Evolutionary conservation across 805 yeast genomes (phyloP), one percentile per base, ranked within the genome.

Genomic region (Diddensiella transvaalensis): DNA sequence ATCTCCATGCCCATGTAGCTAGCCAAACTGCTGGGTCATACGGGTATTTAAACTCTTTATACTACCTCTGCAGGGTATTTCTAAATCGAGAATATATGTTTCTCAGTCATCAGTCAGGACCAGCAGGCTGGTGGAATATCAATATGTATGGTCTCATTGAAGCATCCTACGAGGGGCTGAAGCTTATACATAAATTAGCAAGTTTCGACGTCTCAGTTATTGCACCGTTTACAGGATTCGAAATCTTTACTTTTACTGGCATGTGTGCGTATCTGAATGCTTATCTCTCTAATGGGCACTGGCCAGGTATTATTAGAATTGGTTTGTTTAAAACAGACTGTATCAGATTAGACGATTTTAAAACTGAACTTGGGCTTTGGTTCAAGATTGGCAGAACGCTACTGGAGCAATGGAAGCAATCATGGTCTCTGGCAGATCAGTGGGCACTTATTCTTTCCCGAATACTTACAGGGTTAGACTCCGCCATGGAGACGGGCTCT

Each of bases 201-300:
- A 21, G 23, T 6, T 35, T 38, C 8, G 29, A 30, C 4, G 52
- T 37, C 15, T 15, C 15, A 6, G 51, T 48, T 2, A 46, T 48
- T 18, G 51, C 51, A 10, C 51, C 51, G 11, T 48, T 48, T 15
- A 48, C 51, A 11, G 51, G 51, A 36, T 48, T 48, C 18, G 51
- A 48, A 22, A 26, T 48, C 6, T 48, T 48, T 21, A 48, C 50
- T 37, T 43, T 46, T n/a, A 49, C 51, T 2, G 45, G 50, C 18
- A 46, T 48, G 51, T 36, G 50, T 39, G 24, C 52, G 3, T 48
- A 48, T 22, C 23, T 48, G n/a, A 17, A 47, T 24, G 51, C 50
- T 18, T 33, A 35, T 22, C 42, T 44, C 24, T 43, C 35, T 6
- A 40, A 49, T 17, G 22, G 35, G 11, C 26, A 22, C 21, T 6